phyloP scores from a whole-genome alignment of 2,329 filamentous ascomycete genomes.

The Aspergillus pseudonomiae region DNA sequence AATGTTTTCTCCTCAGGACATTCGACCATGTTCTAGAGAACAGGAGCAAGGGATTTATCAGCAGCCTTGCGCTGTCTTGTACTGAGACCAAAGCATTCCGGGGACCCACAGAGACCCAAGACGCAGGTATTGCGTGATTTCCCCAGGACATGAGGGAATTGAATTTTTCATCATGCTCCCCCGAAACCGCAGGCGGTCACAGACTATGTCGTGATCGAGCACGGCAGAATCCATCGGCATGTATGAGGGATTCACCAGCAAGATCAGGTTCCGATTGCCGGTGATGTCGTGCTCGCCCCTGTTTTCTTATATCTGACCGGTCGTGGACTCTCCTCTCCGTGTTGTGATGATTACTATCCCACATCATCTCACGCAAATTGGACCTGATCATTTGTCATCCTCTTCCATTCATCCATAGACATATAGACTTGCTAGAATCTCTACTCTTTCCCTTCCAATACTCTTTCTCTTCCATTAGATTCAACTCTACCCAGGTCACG shows the following conservation, averaged over 20 bases:
- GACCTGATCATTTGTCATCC: constrained; percentile 3
- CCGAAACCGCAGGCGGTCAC: constrained; percentile 32
- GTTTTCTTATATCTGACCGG: constrained; percentile 32
- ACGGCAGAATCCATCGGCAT: constrained; percentile 30
- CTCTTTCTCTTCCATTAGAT: constrained; percentile 7
- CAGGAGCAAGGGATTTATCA: constrained; percentile 22
- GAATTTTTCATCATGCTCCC: constrained; percentile 29
- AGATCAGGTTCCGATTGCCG: constrained; percentile 26
- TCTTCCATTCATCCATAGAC: constrained; percentile 7
- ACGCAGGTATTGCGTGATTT: constrained; percentile 47
- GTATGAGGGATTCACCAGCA: constrained; percentile 24
- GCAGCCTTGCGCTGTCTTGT: constrained; percentile 11
- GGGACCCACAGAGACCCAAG: constrained; percentile 21
- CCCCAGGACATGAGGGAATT: constrained; percentile 32
- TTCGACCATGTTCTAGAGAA: constrained; percentile 7
- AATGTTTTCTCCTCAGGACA: not conserved
- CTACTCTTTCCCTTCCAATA: constrained; percentile 8
- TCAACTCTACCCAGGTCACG: not conserved
- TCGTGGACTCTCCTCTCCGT: constrained; percentile 23
- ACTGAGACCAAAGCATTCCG: constrained; percentile 21
- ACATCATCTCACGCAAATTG: constrained; percentile 9
- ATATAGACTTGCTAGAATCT: constrained; percentile 11
- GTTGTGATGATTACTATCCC: constrained; percentile 2
- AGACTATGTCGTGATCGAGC: constrained; percentile 33
- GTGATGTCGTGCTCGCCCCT: constrained; percentile 38